Percentiles rank a stretch among this genome's conserved stretches.
These are phyloP conservation scores for Aspergillus floridensis DNA, from an alignment of 2,329 filamentous ascomycete species.

Conservation along the genomic window DNA sequence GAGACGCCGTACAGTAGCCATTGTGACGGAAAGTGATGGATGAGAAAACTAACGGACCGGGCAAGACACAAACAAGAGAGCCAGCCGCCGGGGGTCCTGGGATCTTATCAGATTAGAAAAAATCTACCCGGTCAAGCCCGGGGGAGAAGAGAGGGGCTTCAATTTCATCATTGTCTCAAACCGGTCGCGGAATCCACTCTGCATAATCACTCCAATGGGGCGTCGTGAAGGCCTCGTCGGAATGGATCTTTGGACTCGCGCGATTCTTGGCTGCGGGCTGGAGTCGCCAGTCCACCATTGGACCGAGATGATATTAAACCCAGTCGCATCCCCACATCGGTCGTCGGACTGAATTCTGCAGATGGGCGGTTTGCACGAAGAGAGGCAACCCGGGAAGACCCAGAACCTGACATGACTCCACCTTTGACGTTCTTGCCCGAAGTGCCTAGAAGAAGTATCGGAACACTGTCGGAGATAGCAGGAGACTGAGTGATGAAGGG, in stretches of 20 bases:
- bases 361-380: too few relatives aligned
- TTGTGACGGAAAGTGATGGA: conserved; percentile 8
- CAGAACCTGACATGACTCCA: not conserved
- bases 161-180: not conserved
- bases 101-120: conserved; percentile 7
- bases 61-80: not conserved
- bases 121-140: not conserved
- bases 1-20: conserved; percentile 31
- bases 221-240: not conserved
- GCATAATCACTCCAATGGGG: not conserved
- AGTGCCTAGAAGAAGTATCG: not conserved
- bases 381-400: too few relatives aligned
- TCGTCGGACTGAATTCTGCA: not conserved
- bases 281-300: not conserved
- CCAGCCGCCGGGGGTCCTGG: not conserved
- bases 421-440: not conserved
- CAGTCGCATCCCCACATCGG: not conserved
- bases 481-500: not conserved
- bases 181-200: not conserved
- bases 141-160: not conserved
- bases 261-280: not conserved
- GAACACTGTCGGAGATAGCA: not conserved
- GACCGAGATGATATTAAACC: not conserved
- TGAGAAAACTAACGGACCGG: not conserved
- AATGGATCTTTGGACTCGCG: not conserved